Percentiles rank a stretch among this genome's conserved stretches.
Conservation (phyloP, 2,329 filamentous ascomycete genomes). For the Fusarium zealandicum region DNA sequence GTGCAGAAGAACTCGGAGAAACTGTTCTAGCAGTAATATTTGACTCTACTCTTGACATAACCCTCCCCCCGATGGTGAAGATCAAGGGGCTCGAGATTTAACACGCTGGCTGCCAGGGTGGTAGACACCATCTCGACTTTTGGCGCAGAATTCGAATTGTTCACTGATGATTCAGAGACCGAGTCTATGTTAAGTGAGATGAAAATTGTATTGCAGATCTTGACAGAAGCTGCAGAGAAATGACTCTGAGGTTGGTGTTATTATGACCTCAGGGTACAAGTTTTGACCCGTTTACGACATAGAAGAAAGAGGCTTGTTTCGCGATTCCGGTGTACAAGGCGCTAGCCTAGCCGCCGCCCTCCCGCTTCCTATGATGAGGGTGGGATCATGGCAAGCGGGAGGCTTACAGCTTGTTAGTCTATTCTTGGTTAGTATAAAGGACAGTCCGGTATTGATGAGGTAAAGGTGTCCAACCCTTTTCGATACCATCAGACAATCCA, state of each 20-base stretch:
- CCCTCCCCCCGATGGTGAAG: conserved; percentile 29
- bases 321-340: conserved; percentile 6
- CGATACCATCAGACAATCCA: conserved; percentile 30
- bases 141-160: conserved; percentile 42
- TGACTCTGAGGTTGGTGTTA: conserved; percentile 21
- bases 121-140: conserved; percentile 44
- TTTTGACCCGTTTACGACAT: conserved; percentile 27
- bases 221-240: conserved; percentile 16
- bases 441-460: not conserved
- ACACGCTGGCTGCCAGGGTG: conserved; percentile 22
- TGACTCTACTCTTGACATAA: conserved; percentile 59
- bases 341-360: not conserved
- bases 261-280: conserved; percentile 31
- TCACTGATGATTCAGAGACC: conserved; percentile 45
- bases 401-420: conserved; percentile 20
- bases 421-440: conserved; percentile 10
- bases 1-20: conserved; percentile 79
- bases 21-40: conserved; percentile 61
- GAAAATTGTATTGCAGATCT: conserved; percentile 38
- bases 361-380: too few species aligned
- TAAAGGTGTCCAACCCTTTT: conserved; percentile 11
- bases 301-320: not conserved
- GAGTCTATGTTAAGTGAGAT: conserved; percentile 42
- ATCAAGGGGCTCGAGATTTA: conserved; percentile 16
- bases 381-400: not conserved